phyloP scores from a whole-genome alignment of 2,329 filamentous ascomycete species.

The Calycina herbarum region DNA sequence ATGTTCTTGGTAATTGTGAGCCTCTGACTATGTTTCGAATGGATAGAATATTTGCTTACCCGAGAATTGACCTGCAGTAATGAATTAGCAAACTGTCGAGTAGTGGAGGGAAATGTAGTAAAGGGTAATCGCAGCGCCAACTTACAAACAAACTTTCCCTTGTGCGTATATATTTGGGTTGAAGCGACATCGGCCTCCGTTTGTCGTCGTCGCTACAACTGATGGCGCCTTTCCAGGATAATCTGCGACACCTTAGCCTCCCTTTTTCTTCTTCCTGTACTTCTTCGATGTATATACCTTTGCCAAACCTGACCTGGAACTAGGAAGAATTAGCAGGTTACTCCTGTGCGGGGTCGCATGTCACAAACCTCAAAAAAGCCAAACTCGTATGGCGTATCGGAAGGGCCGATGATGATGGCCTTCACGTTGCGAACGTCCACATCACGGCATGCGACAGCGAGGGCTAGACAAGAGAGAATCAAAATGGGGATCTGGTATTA shows the following conservation, averaged over 20 bases:
- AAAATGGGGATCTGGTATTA: conserved; percentile 16
- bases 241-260: conserved; percentile 50
- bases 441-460: conserved; percentile 86
- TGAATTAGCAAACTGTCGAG: conserved; percentile 23
- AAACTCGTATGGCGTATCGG: conserved; percentile 94
- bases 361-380: conserved; percentile 85
- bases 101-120: not conserved
- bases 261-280: not conserved
- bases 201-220: conserved; percentile 77
- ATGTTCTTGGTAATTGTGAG: conserved; percentile 64
- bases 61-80: conserved; percentile 74
- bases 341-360: not conserved
- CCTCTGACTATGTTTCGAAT: not conserved
- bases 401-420: conserved; percentile 87
- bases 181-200: conserved; percentile 83
- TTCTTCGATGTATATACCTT: conserved; percentile 52
- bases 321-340: conserved; percentile 42
- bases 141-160: conserved; percentile 90
- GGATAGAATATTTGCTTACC: conserved; percentile 50
- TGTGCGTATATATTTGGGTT: conserved; percentile 94
- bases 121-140: conserved; percentile 26
- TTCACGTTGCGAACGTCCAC: conserved; percentile 84
- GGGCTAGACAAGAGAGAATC: conserved; percentile 51
- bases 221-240: conserved; percentile 71
- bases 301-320: conserved; percentile 77